Base-by-base conservation (phyloP, 2,329 filamentous ascomycete genomes). In the Lasiodiplodia hormozganensis region DNA sequence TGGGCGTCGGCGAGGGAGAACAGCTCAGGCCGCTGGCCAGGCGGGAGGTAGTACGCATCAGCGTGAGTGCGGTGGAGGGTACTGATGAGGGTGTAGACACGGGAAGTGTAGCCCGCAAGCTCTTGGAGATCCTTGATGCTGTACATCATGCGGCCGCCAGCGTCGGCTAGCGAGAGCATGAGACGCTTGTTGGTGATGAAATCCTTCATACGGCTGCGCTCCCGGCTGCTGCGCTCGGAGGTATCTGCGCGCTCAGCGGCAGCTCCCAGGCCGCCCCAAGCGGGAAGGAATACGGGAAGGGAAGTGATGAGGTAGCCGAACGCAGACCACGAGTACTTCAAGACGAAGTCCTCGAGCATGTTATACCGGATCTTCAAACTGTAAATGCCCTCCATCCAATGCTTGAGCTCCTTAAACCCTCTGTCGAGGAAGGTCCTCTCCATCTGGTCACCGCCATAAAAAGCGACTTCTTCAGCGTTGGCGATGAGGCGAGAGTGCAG, bases 151-250 rank as follows among this genome's bases (percentile, higher is more conserved):
- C 96, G 88, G 31, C 95, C 95, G 69, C 96, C 96, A 1, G 96
- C 96, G 80, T 99, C 96, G 11, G 96, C 96, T 47, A 99, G 87
- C 18, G 95, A 98, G 38, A 99, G 87, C 96, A 99, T 98, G 49
- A 99, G 89, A 4, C 96, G 90, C 81, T 99, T 98, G 83, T 99
- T 99, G 14, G 96, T 99, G 81, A 99, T 97, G 81, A 99, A 99
- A 40, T 97, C 93, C 82, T 96, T 96, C 93, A 98, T 99, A 51
- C 96, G 92, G 68, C 90, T 89, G 57, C 92, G 88, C 79, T 97
- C 93, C 34, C 91, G 87, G 34, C 87, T 86, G 34, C 85, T 84
- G 70, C 83, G 86, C 68, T 80, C 78, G 28, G 52, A 65, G 3
- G 72, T 72, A 31, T 85, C 85, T 2, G 85, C 80, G 73, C 92